These are phyloP conservation scores for Magnusiomyces fungicola DNA, from an alignment of 1,139 yeast species.

Conservation along the genomic window DNA sequence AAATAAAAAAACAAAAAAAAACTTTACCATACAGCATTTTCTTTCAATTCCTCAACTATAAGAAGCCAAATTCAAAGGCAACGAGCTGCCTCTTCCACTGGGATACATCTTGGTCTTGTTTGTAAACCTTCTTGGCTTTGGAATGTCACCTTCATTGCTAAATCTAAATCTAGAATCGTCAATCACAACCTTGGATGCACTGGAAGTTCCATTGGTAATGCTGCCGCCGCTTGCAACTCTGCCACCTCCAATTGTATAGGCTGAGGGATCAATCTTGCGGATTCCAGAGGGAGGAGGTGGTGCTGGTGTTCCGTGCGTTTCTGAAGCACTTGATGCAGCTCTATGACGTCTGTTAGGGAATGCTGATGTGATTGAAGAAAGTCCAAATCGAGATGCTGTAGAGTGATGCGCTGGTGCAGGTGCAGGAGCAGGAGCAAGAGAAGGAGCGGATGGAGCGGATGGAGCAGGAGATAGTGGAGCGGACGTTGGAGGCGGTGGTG, in stretches of 20 bases:
- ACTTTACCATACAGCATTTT: too few relatives aligned
- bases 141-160: constrained; percentile 59
- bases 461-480: constrained; percentile 21
- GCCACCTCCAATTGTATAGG: constrained; percentile 26
- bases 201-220: constrained; percentile 14
- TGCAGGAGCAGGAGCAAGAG: constrained; percentile 25
- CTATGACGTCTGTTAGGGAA: constrained; percentile 17
- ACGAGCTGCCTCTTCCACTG: constrained; percentile 92
- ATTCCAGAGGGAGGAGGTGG: constrained; percentile 22
- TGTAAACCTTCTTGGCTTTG: constrained; percentile 73
- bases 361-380: constrained; percentile 16
- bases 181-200: constrained; percentile 32
- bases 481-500: constrained; percentile 23
- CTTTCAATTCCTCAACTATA: constrained; percentile 21
- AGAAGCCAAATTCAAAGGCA: constrained; percentile 63
- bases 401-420: constrained; percentile 22
- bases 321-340: constrained; percentile 16
- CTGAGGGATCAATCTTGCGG: constrained; percentile 28
- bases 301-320: constrained; percentile 18
- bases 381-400: constrained; percentile 25
- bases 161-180: constrained; percentile 76
- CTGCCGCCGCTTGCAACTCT: constrained; percentile 15
- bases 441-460: constrained; percentile 21
- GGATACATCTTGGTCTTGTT: constrained; percentile 75
- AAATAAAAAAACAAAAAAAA: too few relatives aligned